A percentile compares a stretch with the other conserved stretches of the same genome.
These are phyloP conservation scores for Cryomyces minteri DNA, from an alignment of 495 filamentous ascomycete species.

Conservation along the genomic window DNA sequence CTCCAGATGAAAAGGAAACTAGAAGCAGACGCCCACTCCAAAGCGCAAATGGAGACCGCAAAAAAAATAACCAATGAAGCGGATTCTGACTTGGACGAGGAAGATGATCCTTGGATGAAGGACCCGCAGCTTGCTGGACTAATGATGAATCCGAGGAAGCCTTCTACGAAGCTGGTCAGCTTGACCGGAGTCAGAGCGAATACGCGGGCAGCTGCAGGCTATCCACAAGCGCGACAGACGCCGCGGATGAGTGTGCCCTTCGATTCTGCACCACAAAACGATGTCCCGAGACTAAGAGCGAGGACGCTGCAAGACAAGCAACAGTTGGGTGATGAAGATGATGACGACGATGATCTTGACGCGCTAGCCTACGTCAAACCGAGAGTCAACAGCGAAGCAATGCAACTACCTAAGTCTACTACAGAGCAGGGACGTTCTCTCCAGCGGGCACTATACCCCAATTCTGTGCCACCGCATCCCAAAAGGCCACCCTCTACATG, in stretches of 20 bases:
- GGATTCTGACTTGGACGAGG: constrained; percentile 3
- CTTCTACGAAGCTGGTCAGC: constrained; percentile 1
- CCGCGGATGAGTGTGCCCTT: background rate
- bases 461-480: background rate
- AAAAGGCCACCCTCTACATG: background rate
- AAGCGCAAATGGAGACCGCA: background rate
- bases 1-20: background rate
- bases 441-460: background rate
- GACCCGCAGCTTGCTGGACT: constrained; percentile 14
- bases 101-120: constrained; percentile 7
- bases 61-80: background rate
- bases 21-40: constrained; percentile 3
- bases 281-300: background rate
- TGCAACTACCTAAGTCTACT: background rate
- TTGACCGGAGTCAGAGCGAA: constrained; percentile 3
- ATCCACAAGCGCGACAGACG: background rate
- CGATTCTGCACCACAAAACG: background rate
- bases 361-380: background rate
- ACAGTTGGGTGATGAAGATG: background rate
- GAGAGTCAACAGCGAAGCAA: background rate
- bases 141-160: constrained; percentile 7
- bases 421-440: background rate
- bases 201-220: constrained; percentile 14
- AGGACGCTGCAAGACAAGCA: background rate
- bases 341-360: constrained; percentile 7